Evolutionary conservation across 2,329 filamentous ascomycete species (phyloP), one percentile per base, ranked within the genome.

Genomic region (Bipolaris victoriae): DNA sequence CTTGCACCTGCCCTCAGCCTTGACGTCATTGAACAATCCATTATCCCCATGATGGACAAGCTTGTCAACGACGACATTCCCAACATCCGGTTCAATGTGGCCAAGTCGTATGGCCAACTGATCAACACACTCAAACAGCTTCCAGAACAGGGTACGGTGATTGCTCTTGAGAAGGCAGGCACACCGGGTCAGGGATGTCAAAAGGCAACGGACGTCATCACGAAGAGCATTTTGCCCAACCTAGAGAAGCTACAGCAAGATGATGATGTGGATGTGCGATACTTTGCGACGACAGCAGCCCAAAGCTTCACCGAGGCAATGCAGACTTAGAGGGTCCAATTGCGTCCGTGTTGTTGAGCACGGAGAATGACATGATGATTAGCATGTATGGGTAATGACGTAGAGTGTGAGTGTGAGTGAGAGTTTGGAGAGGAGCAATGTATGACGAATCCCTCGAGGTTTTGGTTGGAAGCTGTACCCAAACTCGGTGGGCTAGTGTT

Each of bases 31-130:
- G 89, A 91, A 73, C 89, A 90, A 74, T 95, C 92, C 33, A 96
- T 99, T 67, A 86, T 99, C 20, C 95, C 95, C 37, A 98, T 99
- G 84, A 87, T 99, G 75, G 91, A 97, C 78, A 92, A 94, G 81
- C 90, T 99, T 52, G 92, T 96, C 50, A 86, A 87, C 44, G 95
- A 99, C 74, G 92, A 96, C 43, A 99, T 99, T 62, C 95, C 95
- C 66, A 99, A 99, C 81, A 99, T 99, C 76, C 92, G 95, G 49
- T 99, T 99, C 86, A 99, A 99, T 78, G 95, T 99, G 46, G 95
- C 95, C 68, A 99, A 99, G 83, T 98, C 95, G 45, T 99, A 98
- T 75, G 87, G 88, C 20, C 89, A 95, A 49, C 82, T 99, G 57
- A 92, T 98, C 71, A 88, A 90, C 67, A 92, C 93, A n/a, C 84